Base-by-base conservation (phyloP, 495 filamentous ascomycete genomes). In the Copromyces sp. region DNA sequence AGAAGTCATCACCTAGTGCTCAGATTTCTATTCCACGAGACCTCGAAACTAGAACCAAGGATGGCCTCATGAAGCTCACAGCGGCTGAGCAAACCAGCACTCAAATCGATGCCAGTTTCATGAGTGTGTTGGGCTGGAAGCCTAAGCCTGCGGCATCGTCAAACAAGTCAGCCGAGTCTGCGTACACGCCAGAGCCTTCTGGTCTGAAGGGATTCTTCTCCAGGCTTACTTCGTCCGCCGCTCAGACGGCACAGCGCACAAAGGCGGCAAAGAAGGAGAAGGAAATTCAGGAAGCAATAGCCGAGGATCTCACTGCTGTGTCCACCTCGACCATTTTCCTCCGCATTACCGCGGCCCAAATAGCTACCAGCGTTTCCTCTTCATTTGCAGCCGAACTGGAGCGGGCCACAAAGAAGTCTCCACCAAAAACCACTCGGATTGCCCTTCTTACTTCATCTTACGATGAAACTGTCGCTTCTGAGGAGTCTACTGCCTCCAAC, bases 401-500 rank as follows among this genome's bases (percentile, higher is more conserved):
- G 83, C 86, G 96, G 41, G 95, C 96, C 32, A 98, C 96, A 3
- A 97, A 98, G 80, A 99, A 99, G 78, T 92, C 94, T 24, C 96
- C 96, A 9, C 96, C 96, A 0, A 95, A 92, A 77, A 87, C 84
- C 39, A 94, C 95, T 0, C 92, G 89, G 41, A 86, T 99, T 12
- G 90, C 94, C 5, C 90, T 98, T 61, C 82, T 99, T 37, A 97
- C 94, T 3, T 93, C 95, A 42, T 95, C 94, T 0, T 94, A 94
- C 77, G 94, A 97, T 77, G 94, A 95, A 75, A 89, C 87, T 4
- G 80, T 89, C 65, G 89, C 91, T 3, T 89, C 90, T 1, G 88
- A 87, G 71, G 81, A 81, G 47, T 82, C 83, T 0, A 70, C 78
- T 14, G 75, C 71, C 4, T 77, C 78, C 9, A 86, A 84, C 35